Conservation (phyloP, 2,329 filamentous ascomycete genomes). For the Fonsecaea monophora region DNA sequence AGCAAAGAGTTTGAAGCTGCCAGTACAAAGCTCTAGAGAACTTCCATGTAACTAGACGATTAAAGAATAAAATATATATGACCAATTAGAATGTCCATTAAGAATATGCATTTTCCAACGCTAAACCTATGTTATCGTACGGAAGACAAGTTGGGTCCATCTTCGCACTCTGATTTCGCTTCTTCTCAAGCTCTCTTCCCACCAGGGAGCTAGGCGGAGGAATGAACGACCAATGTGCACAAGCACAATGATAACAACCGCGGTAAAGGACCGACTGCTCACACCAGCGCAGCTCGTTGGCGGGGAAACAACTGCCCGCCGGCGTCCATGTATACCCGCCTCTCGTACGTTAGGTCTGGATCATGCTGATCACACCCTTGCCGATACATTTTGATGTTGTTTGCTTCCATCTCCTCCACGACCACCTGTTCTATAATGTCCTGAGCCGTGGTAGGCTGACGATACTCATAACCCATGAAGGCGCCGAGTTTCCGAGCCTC, state of each 20-base stretch:
- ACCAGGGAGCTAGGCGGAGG: background rate
- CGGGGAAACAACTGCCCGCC: slow-evolving; percentile 18
- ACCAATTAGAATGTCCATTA: background rate
- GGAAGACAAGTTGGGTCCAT: background rate
- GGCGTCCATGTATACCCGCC: slow-evolving; percentile 15
- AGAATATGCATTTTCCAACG: slow-evolving; percentile 13
- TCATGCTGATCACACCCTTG: slow-evolving; percentile 14
- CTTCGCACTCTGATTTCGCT: background rate
- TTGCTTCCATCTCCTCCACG: slow-evolving; percentile 24
- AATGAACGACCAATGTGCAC: background rate
- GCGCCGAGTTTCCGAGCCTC: slow-evolving; percentile 80
- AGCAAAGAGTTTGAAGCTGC: slow-evolving; percentile 23
- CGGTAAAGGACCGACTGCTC: background rate
- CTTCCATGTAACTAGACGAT: slow-evolving; percentile 2
- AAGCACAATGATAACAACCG: background rate
- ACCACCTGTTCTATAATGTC: slow-evolving; percentile 30
- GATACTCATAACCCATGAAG: slow-evolving; percentile 90
- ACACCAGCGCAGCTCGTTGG: slow-evolving; percentile 8
- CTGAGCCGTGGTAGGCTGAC: slow-evolving; percentile 42
- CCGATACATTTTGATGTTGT: slow-evolving; percentile 15
- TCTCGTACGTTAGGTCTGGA: slow-evolving; percentile 27
- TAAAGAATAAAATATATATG: background rate
- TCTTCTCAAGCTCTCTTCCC: background rate
- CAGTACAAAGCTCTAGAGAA: slow-evolving; percentile 6
- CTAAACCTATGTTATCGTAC: background rate